Conservation (phyloP, 1,139 yeast species). For the Waltiozyma sp. region DNA sequence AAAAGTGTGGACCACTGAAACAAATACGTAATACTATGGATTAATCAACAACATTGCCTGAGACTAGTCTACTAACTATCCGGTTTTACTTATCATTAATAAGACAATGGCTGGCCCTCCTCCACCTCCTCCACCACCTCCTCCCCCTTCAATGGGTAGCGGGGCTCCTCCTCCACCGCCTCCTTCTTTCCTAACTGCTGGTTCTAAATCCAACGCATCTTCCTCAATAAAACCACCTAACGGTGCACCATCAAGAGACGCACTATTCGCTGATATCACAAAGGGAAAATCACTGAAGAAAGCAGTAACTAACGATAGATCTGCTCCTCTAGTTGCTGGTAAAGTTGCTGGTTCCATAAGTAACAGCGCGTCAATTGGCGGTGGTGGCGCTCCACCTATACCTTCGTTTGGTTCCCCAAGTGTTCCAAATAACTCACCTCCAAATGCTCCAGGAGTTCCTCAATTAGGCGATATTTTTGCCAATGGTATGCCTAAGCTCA, state of each 20-base stretch:
- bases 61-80: too few relatives aligned
- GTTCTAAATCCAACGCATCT: conserved; percentile 14
- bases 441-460: conserved; percentile 17
- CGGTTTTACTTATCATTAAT: background rate
- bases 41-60: background rate
- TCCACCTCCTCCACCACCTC: conserved; percentile 8
- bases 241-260: conserved; percentile 46
- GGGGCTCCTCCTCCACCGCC: conserved; percentile 30
- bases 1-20: too few relatives aligned
- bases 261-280: conserved; percentile 76
- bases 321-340: conserved; percentile 41
- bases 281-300: conserved; percentile 70
- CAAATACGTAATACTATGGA: background rate
- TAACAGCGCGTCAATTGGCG: too few relatives aligned
- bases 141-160: conserved; percentile 6
- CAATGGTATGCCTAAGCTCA: conserved; percentile 76
- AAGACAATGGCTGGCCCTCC: conserved; percentile 4
- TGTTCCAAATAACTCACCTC: conserved; percentile 21
- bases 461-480: conserved; percentile 71
- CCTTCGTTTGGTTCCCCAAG: conserved; percentile 15
- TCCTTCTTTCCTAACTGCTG: conserved; percentile 17
- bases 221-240: conserved; percentile 7
- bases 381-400: conserved; percentile 7
- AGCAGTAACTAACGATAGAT: conserved; percentile 63
- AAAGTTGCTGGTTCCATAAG: conserved; percentile 7